A percentile compares a stretch with the other conserved stretches of the same genome.
These are phyloP conservation scores for Solanum chaucha DNA, from an alignment of 257 asterid species.

Conservation along the genomic window DNA sequence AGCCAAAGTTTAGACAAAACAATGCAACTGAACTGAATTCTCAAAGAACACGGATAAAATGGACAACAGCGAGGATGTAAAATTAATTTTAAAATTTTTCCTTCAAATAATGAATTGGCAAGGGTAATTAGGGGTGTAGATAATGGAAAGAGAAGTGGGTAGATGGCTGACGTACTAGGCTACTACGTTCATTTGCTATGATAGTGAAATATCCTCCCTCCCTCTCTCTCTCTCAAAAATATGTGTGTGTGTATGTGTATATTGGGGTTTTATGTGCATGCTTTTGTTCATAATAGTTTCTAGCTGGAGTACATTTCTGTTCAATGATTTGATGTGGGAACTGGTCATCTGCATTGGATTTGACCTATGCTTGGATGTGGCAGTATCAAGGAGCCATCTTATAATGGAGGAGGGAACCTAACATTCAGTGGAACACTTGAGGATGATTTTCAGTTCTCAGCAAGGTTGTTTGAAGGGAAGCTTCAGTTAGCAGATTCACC, in stretches of 20 bases:
- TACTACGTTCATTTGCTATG: background rate
- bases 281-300: background rate
- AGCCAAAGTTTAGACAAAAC: background rate
- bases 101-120: background rate
- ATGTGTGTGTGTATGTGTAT: background rate
- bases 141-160: background rate
- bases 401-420: slow-evolving; percentile 83
- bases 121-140: background rate
- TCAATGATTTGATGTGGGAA: background rate
- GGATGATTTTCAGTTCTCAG: slow-evolving; percentile 25
- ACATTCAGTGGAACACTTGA: slow-evolving; percentile 58
- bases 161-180: background rate
- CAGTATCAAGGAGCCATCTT: slow-evolving; percentile 67
- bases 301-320: background rate
- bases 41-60: background rate
- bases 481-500: slow-evolving; percentile 43
- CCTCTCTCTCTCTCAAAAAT: background rate
- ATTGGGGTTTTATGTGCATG: background rate
- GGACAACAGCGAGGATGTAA: background rate
- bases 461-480: slow-evolving; percentile 69
- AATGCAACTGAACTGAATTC: background rate
- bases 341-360: background rate
- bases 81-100: background rate
- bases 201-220: background rate
- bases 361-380: slow-evolving; percentile 12